Evolutionary conservation across 2,329 filamentous ascomycete genomes (phyloP).

Genomic region (Claviceps arundinis): DNA sequence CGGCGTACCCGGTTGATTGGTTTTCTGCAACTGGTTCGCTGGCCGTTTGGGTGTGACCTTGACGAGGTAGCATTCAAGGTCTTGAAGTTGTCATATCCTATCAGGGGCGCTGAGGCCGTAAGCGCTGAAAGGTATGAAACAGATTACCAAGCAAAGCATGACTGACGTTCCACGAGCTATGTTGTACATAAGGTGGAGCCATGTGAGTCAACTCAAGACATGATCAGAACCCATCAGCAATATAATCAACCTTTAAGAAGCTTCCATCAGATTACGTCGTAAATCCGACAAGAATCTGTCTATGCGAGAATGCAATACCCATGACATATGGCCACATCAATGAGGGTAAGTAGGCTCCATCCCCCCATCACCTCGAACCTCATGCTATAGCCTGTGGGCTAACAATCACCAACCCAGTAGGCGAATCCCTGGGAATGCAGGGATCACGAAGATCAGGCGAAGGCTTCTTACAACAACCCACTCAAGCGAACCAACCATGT

Average conservation of each 20-base stretch:
- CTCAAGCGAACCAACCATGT: slow-evolving; percentile 32
- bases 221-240: too few species aligned
- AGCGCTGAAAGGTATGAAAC: too few species aligned
- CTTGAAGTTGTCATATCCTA: background rate
- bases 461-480: slow-evolving; percentile 32
- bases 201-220: too few species aligned
- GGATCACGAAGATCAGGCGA: slow-evolving; percentile 38
- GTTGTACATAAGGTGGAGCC: too few species aligned
- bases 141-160: too few species aligned
- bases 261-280: too few species aligned
- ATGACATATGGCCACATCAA: background rate
- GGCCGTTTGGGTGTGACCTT: background rate
- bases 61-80: background rate
- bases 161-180: too few species aligned
- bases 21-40: background rate
- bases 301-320: background rate
- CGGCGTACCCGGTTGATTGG: background rate
- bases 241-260: too few species aligned
- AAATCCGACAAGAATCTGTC: background rate
- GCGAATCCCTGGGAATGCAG: slow-evolving; percentile 36
- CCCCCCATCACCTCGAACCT: background rate
- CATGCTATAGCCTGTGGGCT: background rate
- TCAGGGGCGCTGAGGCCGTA: too few species aligned
- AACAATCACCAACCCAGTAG: slow-evolving; percentile 10
- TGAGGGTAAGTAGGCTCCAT: background rate